Evolutionary conservation across 768 basidiomycete species (phyloP).

Genomic region (Suillus spraguei): DNA sequence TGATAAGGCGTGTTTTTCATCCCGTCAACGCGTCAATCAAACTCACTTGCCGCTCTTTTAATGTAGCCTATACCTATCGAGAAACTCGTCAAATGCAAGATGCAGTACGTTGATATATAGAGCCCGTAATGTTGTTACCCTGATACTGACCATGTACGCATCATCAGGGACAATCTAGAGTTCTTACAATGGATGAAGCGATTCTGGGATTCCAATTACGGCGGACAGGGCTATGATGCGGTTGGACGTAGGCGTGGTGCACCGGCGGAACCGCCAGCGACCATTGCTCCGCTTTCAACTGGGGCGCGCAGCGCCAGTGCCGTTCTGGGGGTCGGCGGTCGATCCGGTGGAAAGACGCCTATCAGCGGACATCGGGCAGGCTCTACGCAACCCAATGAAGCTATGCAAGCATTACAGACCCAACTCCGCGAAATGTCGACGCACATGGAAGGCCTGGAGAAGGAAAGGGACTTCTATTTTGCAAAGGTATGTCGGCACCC

Average conservation of each 20-base stretch:
- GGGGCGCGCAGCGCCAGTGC: constrained; percentile 38
- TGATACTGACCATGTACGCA: constrained; percentile 18
- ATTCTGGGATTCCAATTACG: constrained; percentile 93
- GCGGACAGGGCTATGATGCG: constrained; percentile 86
- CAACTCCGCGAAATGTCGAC: constrained; percentile 82
- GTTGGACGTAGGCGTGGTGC: constrained; percentile 79
- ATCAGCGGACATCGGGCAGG: constrained; percentile 67
- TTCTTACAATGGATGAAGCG: constrained; percentile 97
- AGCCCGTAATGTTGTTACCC: constrained; percentile 8
- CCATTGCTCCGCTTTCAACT: constrained; percentile 65
- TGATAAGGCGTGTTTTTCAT: constrained; percentile 70
- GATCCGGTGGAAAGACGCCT: constrained; percentile 75
- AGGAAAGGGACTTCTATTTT: constrained; percentile 98
- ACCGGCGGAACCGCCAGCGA: constrained; percentile 75
- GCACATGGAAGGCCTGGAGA: constrained; percentile 90
- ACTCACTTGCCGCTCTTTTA: constrained; percentile 13
- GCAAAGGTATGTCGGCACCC: constrained; percentile 68
- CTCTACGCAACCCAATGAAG: constrained; percentile 67
- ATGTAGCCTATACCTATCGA: constrained; percentile 93
- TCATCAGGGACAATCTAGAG: constrained; percentile 89
- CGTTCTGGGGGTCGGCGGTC: constrained; percentile 38
- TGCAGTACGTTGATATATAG: constrained; percentile 72
- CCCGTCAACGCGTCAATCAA: constrained; percentile 8
- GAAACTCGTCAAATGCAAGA: constrained; percentile 94
- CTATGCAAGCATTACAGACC: constrained; percentile 64